phyloP scores from a whole-genome alignment of 2,329 filamentous ascomycete species.

The Monosporascus sp. region DNA sequence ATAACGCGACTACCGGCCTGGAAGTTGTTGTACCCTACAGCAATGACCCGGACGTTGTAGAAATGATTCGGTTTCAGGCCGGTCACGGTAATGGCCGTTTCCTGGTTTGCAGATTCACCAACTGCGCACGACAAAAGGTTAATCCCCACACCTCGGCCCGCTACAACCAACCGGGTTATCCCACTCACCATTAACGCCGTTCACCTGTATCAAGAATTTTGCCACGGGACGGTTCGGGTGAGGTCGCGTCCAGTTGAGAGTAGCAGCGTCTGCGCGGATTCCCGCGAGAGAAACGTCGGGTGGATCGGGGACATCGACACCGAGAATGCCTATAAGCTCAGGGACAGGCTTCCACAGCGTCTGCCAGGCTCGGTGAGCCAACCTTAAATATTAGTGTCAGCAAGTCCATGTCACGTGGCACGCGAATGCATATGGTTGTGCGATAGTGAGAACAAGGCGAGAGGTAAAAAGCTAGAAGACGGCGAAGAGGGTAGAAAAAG shows the following conservation, averaged over 20 bases:
- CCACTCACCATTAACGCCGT: constrained; percentile 77
- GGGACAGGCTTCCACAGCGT: constrained; percentile 89
- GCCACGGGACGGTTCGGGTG: constrained; percentile 62
- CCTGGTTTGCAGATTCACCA: constrained; percentile 74
- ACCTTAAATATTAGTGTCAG: constrained; percentile 45
- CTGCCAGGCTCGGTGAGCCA: constrained; percentile 79
- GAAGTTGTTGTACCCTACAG: constrained; percentile 87
- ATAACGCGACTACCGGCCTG: constrained; percentile 84
- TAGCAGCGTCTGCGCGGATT: constrained; percentile 81
- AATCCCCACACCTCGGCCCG: constrained; percentile 8
- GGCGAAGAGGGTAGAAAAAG: constrained; percentile 3
- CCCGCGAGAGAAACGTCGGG: constrained; percentile 88
- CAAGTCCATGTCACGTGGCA: not conserved
- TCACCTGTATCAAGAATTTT: constrained; percentile 89
- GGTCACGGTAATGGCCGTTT: constrained; percentile 87
- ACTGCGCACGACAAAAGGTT: constrained; percentile 44
- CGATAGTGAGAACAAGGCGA: not conserved
- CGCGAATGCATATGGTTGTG: too few relatives aligned
- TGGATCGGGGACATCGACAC: constrained; percentile 86
- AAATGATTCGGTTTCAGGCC: constrained; percentile 82
- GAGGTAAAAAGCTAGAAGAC: not conserved
- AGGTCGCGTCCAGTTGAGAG: constrained; percentile 84
- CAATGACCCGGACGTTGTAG: constrained; percentile 90
- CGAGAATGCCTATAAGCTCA: constrained; percentile 83
- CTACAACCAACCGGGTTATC: not conserved